These are phyloP conservation scores for Sporobolus alterniflorus DNA, from an alignment of 202 grass and related monocot species.

Conservation along the genomic window DNA sequence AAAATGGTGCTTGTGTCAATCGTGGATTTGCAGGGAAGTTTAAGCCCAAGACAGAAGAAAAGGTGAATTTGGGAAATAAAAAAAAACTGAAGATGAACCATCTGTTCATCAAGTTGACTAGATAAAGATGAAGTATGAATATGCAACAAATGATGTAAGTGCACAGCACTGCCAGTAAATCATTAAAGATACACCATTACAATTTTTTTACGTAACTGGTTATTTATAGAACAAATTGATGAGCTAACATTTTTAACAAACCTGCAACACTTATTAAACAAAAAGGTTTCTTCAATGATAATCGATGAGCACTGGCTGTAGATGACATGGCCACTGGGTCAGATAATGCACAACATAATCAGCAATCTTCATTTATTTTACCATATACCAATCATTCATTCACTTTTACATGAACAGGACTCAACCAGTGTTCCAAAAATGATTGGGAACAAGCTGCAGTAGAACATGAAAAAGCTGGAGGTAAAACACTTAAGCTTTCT, in stretches of 20 bases:
- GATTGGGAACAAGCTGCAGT: constrained; percentile 74
- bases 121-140: constrained; percentile 97
- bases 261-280: neutral
- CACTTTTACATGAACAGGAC: constrained; percentile 57
- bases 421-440: constrained; percentile 67
- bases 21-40: constrained; percentile 65
- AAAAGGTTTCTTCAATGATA: neutral
- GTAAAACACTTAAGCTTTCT: constrained; percentile 41
- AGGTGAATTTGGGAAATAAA: constrained; percentile 49
- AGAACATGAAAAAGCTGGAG: constrained; percentile 88
- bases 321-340: neutral
- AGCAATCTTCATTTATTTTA: neutral
- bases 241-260: neutral
- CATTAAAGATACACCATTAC: constrained; percentile 17
- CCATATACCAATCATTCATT: neutral
- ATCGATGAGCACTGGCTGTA: neutral
- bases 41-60: constrained; percentile 82
- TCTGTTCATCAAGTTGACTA: constrained; percentile 65
- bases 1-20: constrained; percentile 8
- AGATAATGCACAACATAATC: constrained; percentile 12
- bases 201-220: neutral
- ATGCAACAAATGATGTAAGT: constrained; percentile 80
- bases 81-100: constrained; percentile 59
- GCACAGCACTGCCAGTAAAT: neutral
- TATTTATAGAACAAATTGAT: neutral